Base-by-base conservation (phyloP, 1,139 yeast genomes). In the Debaryomyces robertsiae region DNA sequence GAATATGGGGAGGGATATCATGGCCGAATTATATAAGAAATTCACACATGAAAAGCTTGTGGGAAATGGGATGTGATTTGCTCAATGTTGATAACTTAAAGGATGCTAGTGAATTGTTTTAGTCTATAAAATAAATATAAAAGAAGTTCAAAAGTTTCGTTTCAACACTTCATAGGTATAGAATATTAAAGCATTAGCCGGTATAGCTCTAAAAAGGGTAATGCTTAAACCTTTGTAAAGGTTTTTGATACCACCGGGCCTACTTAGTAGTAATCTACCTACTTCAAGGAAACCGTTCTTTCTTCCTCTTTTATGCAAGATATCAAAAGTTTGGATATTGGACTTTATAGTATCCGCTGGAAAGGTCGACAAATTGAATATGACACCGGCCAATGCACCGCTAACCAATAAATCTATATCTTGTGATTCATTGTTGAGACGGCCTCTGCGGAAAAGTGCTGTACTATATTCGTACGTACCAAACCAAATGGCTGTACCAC, bases 401-500 rank as follows among this genome's bases (percentile, higher is more conserved):
- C 95, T 81, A 1, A 75, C 44, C 53, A 91, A 66, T 19, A 83
- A 61, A 51, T 85, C 86, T 45, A 74, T 55, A 7, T 79, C 73
- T 37, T 63, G 66, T 11, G 42, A 46, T 29, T 58, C 65, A 23
- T 53, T 16, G 50, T 49, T 34, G 1, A 51, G 44, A 42, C 69
- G 66, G 39, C 83, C 67, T 22, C 60, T 50, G 15, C 32, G 39
- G 27, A 40, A 40, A 3, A 27, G 27, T 4, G 61, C 61, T 30
- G 74, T 68, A 30, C 79, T 65, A 37, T 73, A 65, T 57, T 89
- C 96, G 58, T 89, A 89, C 25, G 93, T 79, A 0, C 96, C 94
- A 64, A 91, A 91, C 97, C 97, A 91, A 3, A 93, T 82, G 3
- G 95, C 88, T 1, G 96, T 87, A 5, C 98, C 98, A 18, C 90